Percentiles rank a stretch among this genome's conserved stretches.
Conservation (phyloP, 1,284 basidiomycete genomes). For the Rhodotorula sp. region DNA sequence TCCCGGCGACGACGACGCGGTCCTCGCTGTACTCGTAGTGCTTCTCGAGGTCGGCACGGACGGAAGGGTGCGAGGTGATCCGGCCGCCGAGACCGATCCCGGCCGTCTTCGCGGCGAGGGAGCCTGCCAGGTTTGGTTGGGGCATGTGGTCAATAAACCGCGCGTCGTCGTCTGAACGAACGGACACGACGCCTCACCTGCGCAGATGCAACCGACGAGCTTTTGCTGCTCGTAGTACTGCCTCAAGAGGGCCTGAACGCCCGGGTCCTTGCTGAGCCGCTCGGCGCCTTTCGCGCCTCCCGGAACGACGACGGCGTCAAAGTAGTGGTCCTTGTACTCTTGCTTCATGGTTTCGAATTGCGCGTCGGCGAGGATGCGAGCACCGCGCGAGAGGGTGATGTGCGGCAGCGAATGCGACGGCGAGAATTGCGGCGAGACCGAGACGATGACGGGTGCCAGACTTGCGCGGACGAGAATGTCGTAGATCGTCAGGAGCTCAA, state of each 20-base stretch:
- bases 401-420: conserved; percentile 38
- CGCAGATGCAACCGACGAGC: conserved; percentile 77
- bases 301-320: conserved; percentile 62
- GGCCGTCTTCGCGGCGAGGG: conserved; percentile 64
- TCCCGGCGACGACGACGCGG: conserved; percentile 69
- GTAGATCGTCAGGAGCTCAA: conserved; percentile 72
- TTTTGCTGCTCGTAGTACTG: conserved; percentile 60
- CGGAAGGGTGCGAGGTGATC: conserved; percentile 76
- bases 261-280: conserved; percentile 50
- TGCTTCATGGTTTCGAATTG: conserved; percentile 32
- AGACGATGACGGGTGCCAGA: conserved; percentile 48
- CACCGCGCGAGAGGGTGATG: conserved; percentile 68
- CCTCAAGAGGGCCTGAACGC: conserved; percentile 64
- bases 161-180: no score
- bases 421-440: conserved; percentile 36
- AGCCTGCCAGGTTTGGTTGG: conserved; percentile 2
- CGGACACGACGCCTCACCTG: no score
- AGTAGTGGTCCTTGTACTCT: conserved; percentile 48
- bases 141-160: no score
- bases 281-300: conserved; percentile 78
- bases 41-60: conserved; percentile 65
- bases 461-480: conserved; percentile 75
- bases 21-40: conserved; percentile 76
- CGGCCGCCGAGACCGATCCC: conserved; percentile 57
- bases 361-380: conserved; percentile 68